Evolutionary conservation across 495 filamentous ascomycete species (phyloP), one percentile per base, ranked within the genome.

Genomic region (Tuber microsphaerosporum): DNA sequence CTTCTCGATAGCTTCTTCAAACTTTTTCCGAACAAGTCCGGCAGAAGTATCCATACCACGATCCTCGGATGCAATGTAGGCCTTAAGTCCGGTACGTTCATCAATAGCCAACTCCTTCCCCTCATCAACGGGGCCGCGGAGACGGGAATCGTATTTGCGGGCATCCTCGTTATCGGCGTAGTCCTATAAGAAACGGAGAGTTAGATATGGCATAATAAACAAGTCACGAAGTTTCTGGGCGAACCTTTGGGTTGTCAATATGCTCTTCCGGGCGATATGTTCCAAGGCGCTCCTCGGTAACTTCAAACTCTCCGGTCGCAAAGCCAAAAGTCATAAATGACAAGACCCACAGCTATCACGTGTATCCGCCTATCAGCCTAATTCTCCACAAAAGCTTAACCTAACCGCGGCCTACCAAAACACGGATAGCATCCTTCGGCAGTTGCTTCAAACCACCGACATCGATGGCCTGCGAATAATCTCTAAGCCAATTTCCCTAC

Each of bases 401-500:
- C 22, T 2, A 20, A 56, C 48, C 7, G 48, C 48, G 17, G 41
- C 72, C n/a, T 61, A 79, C 77, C 82, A 97, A 85, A 69, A 96
- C 92, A 42, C 93, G 89, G 80, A 97, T 96, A 74, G 93, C 93
- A 84, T 95, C 92, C 45, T 93, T 91, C 71, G 91, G 93, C 78
- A 97, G 92, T 70, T 90, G 88, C 85, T 96, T 97, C 82, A 97
- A 89, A 1, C 93, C 94, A 45, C 93, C 94, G 26, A 95, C 91
- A 82, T 97, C 94, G 77, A 92, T 90, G 68, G 91, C 91, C 80
- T 93, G 91, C 19, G 89, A 90, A 83, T 93, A 94, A 83, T 93
- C 92, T 76, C 93, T 88, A 22, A 96, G 88, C 94, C 94, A 97
- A 85, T 96, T 97, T 51, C 93, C 94, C 86, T 97, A 94, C 80